Percentiles rank a stretch among this genome's conserved stretches.
These are phyloP conservation scores for Yarrowia sp. DNA, from an alignment of 805 yeast genomes.

Conservation along the genomic window DNA sequence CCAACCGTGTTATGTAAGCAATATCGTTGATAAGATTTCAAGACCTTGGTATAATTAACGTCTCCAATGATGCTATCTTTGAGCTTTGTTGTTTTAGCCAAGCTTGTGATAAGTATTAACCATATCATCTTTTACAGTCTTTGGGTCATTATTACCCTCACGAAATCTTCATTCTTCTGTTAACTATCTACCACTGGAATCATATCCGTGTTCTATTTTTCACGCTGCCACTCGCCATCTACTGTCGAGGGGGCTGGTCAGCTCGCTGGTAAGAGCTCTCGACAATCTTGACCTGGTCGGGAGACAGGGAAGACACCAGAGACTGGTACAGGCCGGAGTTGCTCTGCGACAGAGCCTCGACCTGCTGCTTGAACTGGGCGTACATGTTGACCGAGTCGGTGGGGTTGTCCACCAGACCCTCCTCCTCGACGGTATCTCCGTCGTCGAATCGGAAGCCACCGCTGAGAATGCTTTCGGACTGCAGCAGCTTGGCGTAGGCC, in stretches of 20 bases:
- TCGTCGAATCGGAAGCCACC: slow-evolving; percentile 56
- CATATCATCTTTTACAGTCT: no score
- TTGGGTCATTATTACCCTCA: no score
- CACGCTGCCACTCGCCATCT: neutral
- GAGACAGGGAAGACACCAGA: slow-evolving; percentile 54
- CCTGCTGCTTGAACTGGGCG: slow-evolving; percentile 64
- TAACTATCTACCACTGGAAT: slow-evolving; percentile 15
- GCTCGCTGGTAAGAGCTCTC: slow-evolving; percentile 44
- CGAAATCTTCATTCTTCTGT: slow-evolving; percentile 12
- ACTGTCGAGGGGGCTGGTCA: slow-evolving; percentile 18
- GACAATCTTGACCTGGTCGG: slow-evolving; percentile 51
- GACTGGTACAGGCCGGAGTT: slow-evolving; percentile 59
- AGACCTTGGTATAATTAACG: no score
- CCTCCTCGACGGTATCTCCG: slow-evolving; percentile 81
- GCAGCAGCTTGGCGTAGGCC: slow-evolving; percentile 52
- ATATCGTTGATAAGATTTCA: no score
- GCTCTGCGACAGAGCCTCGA: slow-evolving; percentile 57
- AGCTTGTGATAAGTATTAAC: no score
- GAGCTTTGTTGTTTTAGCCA: no score
- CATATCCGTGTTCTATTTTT: slow-evolving; percentile 18
- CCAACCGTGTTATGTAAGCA: no score
- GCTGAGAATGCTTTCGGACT: slow-evolving; percentile 47
- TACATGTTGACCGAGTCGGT: slow-evolving; percentile 79
- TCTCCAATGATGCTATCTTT: no score
- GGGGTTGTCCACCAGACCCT: slow-evolving; percentile 78